These are phyloP conservation scores for Aspergillus novoparasiticus DNA, from an alignment of 2,329 filamentous ascomycete species.

Conservation along the genomic window DNA sequence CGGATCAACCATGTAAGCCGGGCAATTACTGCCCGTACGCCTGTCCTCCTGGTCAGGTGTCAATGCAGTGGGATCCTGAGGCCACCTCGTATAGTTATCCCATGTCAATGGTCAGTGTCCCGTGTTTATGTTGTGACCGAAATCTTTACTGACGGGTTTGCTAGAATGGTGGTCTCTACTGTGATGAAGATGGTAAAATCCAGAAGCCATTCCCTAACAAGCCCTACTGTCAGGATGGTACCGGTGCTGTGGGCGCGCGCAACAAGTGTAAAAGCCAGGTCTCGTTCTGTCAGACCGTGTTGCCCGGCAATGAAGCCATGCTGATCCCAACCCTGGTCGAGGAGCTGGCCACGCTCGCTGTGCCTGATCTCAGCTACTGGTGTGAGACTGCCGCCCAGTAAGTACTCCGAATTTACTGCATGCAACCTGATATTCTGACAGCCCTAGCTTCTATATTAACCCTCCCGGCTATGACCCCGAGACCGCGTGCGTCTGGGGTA, in stretches of 20 bases:
- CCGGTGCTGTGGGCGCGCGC: slow-evolving; percentile 64
- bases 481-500: slow-evolving; percentile 73
- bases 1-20: slow-evolving; percentile 68
- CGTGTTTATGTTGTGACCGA: slow-evolving; percentile 9
- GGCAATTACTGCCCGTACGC: slow-evolving; percentile 76
- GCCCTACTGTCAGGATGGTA: slow-evolving; percentile 71
- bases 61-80: slow-evolving; percentile 75
- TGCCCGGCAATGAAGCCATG: slow-evolving; percentile 81
- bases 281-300: slow-evolving; percentile 76
- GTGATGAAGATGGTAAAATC: slow-evolving; percentile 66
- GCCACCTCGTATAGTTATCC: slow-evolving; percentile 69
- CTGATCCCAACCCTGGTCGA: slow-evolving; percentile 74
- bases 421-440: neutral
- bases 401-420: slow-evolving; percentile 38
- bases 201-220: slow-evolving; percentile 69
- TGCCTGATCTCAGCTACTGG: slow-evolving; percentile 73
- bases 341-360: slow-evolving; percentile 62
- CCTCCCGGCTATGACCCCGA: slow-evolving; percentile 64
- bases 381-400: slow-evolving; percentile 72
- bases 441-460: slow-evolving; percentile 75
- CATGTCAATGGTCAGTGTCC: slow-evolving; percentile 66
- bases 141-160: slow-evolving; percentile 18
- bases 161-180: slow-evolving; percentile 74
- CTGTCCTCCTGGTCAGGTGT: slow-evolving; percentile 73
- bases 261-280: slow-evolving; percentile 66